Conservation (phyloP, 2,329 filamentous ascomycete genomes). For the Alternaria brassicae region DNA sequence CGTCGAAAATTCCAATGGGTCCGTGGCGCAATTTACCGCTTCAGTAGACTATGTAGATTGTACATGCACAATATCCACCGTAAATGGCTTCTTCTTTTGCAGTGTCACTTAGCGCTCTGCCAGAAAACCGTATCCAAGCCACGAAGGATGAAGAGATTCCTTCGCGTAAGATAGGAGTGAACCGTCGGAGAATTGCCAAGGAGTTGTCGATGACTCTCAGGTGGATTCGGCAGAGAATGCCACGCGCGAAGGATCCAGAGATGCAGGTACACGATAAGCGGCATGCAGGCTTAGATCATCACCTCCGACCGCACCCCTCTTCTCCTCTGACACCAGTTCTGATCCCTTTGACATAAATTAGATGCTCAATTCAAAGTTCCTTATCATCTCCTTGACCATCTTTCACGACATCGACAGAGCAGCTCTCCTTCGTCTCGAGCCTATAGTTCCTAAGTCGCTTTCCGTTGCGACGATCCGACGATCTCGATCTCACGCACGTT, state of each 20-base stretch:
- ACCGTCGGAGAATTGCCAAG: background rate
- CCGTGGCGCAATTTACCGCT: background rate
- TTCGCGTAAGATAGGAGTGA: background rate
- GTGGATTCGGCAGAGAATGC: background rate
- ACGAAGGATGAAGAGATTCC: background rate
- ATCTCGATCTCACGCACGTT: background rate
- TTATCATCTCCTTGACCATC: background rate
- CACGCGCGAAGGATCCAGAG: background rate
- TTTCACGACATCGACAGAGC: background rate
- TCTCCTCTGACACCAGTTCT: background rate
- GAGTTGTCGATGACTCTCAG: background rate
- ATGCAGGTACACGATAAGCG: slow-evolving; percentile 6
- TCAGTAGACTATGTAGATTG: background rate
- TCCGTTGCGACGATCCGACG: background rate
- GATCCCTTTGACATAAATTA: background rate
- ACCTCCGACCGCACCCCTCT: background rate
- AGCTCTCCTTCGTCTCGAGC: background rate
- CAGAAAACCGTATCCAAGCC: background rate
- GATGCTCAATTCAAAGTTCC: background rate
- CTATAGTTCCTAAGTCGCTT: background rate
- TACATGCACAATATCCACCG: background rate
- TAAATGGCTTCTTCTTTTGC: background rate
- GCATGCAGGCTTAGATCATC: slow-evolving; percentile 1
- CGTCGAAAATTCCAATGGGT: background rate
- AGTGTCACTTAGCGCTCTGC: background rate